Evolutionary conservation across 768 basidiomycete species (phyloP), one percentile per base, ranked within the genome.

Genomic region (Coprinopsis strossmayeri): DNA sequence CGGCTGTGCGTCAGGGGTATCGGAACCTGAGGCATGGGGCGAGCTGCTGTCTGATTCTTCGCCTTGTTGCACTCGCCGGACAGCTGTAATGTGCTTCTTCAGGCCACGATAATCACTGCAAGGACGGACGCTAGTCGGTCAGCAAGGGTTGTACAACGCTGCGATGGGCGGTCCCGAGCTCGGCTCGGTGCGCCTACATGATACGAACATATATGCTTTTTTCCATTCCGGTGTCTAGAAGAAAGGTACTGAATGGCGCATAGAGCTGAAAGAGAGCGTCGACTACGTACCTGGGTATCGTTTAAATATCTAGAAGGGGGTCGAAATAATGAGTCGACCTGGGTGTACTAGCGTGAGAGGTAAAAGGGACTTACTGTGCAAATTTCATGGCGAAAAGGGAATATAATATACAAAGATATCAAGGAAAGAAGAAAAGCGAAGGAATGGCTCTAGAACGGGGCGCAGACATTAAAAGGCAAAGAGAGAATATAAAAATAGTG

Each of bases 211-310:
- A 59, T 86, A 83, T 1, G 78, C 81, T 54, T 70, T 77, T 54
- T 80, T 79, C 83, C 83, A 90, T 64, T 89, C 87, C 1, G 84
- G 79, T 25, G 76, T 80, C 87, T 88, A 21, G 18, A 27, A 24
- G 47, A 23, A 23, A 35, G 41, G 54, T 40, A 46, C 25, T 27
- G 49, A 18, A 25, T 28, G 32, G 24, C 32, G 21, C 26, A 30
- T 12, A 12, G 21, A 41, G 5, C n/a, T n/a, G 32, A 44, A 25
- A 30, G 13, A n/a, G 23, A 7, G 13, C 17, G 25, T 20, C 21
- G 30, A 24, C 7, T 46, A n/a, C 60, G 39, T 52, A 78, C 85
- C 71, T 84, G 82, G 1, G 78, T 81, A 57, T 87, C 83, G 55
- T 78, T 69, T n/a, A 87, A 68, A 61, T 85, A 81, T 53, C 85